Evolutionary conservation across 176 grass and related monocot species (phyloP).

Genomic region (Cenchrus purpureus): DNA sequence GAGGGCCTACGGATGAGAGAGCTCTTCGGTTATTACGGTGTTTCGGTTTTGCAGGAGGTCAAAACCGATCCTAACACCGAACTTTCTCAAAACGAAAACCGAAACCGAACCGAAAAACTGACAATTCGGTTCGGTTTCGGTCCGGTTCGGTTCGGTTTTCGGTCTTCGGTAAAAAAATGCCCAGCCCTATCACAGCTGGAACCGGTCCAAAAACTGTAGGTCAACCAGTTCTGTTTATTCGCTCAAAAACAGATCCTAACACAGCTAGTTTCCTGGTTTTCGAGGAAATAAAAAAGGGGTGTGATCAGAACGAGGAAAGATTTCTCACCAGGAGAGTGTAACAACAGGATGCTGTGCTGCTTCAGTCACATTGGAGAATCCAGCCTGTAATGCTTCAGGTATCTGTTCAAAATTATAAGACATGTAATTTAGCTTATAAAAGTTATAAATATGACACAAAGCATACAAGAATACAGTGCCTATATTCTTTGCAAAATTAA

Average conservation of each 20-base stretch:
- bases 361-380: slow-evolving; percentile 73
- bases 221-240: neutral
- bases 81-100: no score
- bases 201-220: neutral
- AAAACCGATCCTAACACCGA: no score
- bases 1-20: no score
- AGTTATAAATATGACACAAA: slow-evolving; percentile 21
- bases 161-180: no score
- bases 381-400: slow-evolving; percentile 83
- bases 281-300: neutral
- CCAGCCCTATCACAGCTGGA: neutral
- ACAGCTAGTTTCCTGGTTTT: neutral
- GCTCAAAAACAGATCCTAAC: neutral
- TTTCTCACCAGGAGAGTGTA: slow-evolving; percentile 83
- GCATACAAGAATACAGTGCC: slow-evolving; percentile 17
- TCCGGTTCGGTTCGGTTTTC: no score
- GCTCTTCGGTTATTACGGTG: no score
- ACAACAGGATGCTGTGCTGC: slow-evolving; percentile 83
- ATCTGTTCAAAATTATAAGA: slow-evolving; percentile 63
- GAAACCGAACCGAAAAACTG: no score
- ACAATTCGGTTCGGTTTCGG: no score
- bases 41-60: no score
- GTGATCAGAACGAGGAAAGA: neutral
- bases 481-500: slow-evolving; percentile 9
- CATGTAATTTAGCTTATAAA: slow-evolving; percentile 26